These are phyloP conservation scores for Neoboletus subvelutipes DNA, from an alignment of 768 basidiomycete genomes.

Conservation along the genomic window DNA sequence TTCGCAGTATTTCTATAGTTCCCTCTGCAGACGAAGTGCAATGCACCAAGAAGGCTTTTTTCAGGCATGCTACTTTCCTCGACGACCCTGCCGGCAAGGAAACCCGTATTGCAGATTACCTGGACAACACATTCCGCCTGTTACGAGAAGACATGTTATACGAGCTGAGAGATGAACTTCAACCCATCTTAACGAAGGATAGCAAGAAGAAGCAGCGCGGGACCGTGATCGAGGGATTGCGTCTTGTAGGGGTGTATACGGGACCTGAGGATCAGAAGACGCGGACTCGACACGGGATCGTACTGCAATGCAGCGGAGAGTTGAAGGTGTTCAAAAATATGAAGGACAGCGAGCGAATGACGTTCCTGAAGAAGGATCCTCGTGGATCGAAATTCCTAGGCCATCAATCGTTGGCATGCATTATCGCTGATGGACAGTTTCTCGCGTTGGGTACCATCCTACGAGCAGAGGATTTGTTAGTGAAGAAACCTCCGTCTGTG, in stretches of 20 bases:
- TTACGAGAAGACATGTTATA: constrained; percentile 62
- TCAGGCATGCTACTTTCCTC: constrained; percentile 44
- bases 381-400: constrained; percentile 40
- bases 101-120: constrained; percentile 44
- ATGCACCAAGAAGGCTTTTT: constrained; percentile 45
- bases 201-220: constrained; percentile 38
- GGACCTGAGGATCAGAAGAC: constrained; percentile 24
- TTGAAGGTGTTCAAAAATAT: constrained; percentile 37
- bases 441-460: constrained; percentile 53
- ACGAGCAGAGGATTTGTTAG: constrained; percentile 54
- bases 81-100: constrained; percentile 42
- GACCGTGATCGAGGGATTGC: constrained; percentile 38
- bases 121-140: constrained; percentile 68
- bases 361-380: constrained; percentile 37
- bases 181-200: constrained; percentile 39
- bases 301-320: constrained; percentile 37
- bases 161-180: constrained; percentile 57
- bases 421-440: constrained; percentile 48
- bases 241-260: constrained; percentile 37
- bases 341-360: constrained; percentile 37
- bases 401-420: constrained; percentile 54
- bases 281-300: constrained; percentile 43
- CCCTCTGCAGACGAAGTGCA: constrained; percentile 60
- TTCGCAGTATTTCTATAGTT: constrained; percentile 58
- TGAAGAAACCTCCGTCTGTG: constrained; percentile 47